A percentile compares a stretch with the other conserved stretches of the same genome.
phyloP scores from a whole-genome alignment of 768 basidiomycete genomes.

The Royoungia palumana region DNA sequence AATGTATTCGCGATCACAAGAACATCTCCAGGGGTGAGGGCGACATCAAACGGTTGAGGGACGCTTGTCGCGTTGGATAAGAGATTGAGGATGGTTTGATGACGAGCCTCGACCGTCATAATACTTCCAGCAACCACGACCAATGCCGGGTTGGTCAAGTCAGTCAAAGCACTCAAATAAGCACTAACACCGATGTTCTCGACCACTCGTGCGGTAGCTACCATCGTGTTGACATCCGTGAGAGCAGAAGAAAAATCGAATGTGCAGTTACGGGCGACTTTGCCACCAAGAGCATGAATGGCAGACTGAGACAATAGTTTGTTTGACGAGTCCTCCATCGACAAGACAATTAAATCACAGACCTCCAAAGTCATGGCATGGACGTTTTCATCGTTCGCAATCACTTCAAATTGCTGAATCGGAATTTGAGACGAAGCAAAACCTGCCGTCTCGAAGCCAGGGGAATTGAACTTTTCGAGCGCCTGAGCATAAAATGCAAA shows the following conservation, averaged over 20 bases:
- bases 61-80: constrained; percentile 55
- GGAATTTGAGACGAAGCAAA: constrained; percentile 53
- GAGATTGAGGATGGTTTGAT: constrained; percentile 74
- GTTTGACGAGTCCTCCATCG: background rate
- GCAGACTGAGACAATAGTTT: constrained; percentile 33
- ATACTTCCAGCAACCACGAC: constrained; percentile 70
- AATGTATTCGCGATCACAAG: constrained; percentile 67
- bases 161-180: constrained; percentile 69
- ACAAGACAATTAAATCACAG: constrained; percentile 3
- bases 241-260: constrained; percentile 68
- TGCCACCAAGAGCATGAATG: constrained; percentile 51
- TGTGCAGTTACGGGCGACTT: constrained; percentile 53
- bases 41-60: constrained; percentile 69
- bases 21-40: constrained; percentile 65
- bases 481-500: constrained; percentile 65
- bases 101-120: constrained; percentile 78
- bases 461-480: constrained; percentile 56
- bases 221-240: constrained; percentile 66
- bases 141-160: constrained; percentile 57
- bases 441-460: constrained; percentile 65
- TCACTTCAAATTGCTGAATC: constrained; percentile 58
- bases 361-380: constrained; percentile 59
- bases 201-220: constrained; percentile 65
- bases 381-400: constrained; percentile 58
- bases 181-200: constrained; percentile 76